Evolutionary conservation across 2,329 filamentous ascomycete species (phyloP).

Genomic region (Xylariaceae sp.): DNA sequence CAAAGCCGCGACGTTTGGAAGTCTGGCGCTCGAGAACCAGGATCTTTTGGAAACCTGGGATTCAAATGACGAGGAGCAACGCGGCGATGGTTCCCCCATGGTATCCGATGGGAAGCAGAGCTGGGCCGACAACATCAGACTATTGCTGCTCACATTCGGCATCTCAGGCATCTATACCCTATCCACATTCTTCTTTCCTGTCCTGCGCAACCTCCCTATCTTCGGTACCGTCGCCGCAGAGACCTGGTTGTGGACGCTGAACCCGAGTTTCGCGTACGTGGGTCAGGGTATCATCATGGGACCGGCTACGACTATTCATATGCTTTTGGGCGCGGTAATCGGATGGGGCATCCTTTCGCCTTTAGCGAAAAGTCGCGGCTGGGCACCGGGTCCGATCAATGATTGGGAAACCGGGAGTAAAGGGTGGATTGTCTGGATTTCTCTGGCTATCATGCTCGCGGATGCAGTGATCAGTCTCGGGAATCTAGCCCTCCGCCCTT

Average conservation of each 20-base stretch:
- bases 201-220: constrained; percentile 78
- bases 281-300: constrained; percentile 99
- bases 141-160: constrained; percentile 52
- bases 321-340: constrained; percentile 82
- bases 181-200: constrained; percentile 82
- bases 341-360: constrained; percentile 92
- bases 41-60: constrained; percentile 23
- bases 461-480: constrained; percentile 85
- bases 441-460: constrained; percentile 91
- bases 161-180: constrained; percentile 66
- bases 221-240: constrained; percentile 69
- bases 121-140: constrained; percentile 45
- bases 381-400: constrained; percentile 80
- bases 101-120: constrained; percentile 36
- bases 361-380: constrained; percentile 75
- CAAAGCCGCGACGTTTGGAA: constrained; percentile 31
- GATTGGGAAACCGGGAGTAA: constrained; percentile 94
- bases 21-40: constrained; percentile 31
- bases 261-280: constrained; percentile 94
- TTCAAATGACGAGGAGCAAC: constrained; percentile 20
- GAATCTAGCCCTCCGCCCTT: constrained; percentile 64
- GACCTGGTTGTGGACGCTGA: constrained; percentile 91
- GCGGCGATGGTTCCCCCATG: constrained; percentile 25
- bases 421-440: constrained; percentile 98
- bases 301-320: constrained; percentile 87